Conservation (phyloP, 192 early-diverging fungal genomes). For the Gryganskiella cystojenkinii region DNA sequence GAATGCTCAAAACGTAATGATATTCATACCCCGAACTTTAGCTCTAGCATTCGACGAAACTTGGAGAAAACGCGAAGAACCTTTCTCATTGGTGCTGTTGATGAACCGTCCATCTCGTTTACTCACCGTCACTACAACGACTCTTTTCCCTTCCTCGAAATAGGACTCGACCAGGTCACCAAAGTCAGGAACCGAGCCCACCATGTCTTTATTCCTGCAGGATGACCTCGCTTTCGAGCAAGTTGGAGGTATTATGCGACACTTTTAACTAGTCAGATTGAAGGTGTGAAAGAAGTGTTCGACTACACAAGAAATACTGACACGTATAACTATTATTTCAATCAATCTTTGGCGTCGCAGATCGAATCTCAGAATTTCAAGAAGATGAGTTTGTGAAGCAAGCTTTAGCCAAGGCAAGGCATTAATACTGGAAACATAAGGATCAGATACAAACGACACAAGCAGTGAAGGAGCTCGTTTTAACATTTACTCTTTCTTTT, state of each 20-base stretch:
- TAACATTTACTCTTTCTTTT: too few relatives aligned
- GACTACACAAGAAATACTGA: too few relatives aligned
- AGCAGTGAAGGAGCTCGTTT: too few relatives aligned
- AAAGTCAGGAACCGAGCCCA: conserved; percentile 25
- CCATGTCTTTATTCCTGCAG: conserved; percentile 25
- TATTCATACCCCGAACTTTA: too few relatives aligned
- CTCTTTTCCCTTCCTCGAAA: too few relatives aligned
- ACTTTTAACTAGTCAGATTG: too few relatives aligned
- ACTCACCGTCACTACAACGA: too few relatives aligned
- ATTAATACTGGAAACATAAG: not conserved
- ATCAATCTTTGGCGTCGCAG: conserved; percentile 24
- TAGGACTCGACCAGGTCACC: conserved; percentile 16
- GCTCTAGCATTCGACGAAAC: not conserved
- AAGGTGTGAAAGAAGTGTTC: too few relatives aligned
- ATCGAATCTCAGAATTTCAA: conserved; percentile 78
- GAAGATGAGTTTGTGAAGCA: conserved; percentile 88
- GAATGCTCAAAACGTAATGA: not conserved
- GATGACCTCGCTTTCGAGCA: conserved; percentile 48
- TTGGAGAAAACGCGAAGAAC: too few relatives aligned
- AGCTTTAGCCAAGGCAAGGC: conserved; percentile 72
- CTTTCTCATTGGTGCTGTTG: too few relatives aligned
- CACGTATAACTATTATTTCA: not conserved
- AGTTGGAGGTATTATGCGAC: conserved; percentile 34
- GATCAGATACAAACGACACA: too few relatives aligned
- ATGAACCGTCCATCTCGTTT: too few relatives aligned